Evolutionary conservation across 176 grass and related monocot species (phyloP), one percentile per base, ranked within the genome.

Genomic region (Canna indica): DNA sequence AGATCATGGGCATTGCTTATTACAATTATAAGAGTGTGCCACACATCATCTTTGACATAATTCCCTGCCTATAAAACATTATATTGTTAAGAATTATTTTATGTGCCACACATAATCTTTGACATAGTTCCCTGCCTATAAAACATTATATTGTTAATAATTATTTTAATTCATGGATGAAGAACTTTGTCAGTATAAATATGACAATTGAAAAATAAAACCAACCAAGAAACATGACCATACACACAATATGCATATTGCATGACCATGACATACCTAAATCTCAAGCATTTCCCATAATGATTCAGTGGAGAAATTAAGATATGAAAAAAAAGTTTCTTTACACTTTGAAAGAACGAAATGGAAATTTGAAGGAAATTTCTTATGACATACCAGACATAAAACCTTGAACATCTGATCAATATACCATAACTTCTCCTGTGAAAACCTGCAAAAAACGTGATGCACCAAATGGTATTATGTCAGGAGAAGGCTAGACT

Each of bases 351-450:
- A 31, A 31, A 64, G 11, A 64, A 10, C 2, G 33, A 60, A 60
- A 60, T 26, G 22, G 3, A n/a, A 8, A 36, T 2, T 7, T 54
- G 20, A 36, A 64, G 27, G 16, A 74, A 61, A 58, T 80, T 72
- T 1, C 61, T 44, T 32, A 71, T 69, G 25, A 81, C 94, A 33
- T 88, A 99, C 95, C 95, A 99, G 71, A 22, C 77, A 88, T 74
- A 99, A 88, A 59, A 94, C 95, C 76, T 91, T 99, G 78, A 99
- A 86, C 95, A 99, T 99, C 47, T 94, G 95, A 69, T 94, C 95
- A 60, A 93, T 68, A 59, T 99, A 99, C 95, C 94, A 99, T 67
- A 85, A 64, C 72, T 90, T 99, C 71, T 93, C 95, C 75, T 90
- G 82, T 26, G 82, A 90, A 86, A 99, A 99, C 84, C 95, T 99